Evolutionary conservation across 78 protist genomes (phyloP), one percentile per base, ranked within the genome.

Genomic region (Fonticula alba): DNA sequence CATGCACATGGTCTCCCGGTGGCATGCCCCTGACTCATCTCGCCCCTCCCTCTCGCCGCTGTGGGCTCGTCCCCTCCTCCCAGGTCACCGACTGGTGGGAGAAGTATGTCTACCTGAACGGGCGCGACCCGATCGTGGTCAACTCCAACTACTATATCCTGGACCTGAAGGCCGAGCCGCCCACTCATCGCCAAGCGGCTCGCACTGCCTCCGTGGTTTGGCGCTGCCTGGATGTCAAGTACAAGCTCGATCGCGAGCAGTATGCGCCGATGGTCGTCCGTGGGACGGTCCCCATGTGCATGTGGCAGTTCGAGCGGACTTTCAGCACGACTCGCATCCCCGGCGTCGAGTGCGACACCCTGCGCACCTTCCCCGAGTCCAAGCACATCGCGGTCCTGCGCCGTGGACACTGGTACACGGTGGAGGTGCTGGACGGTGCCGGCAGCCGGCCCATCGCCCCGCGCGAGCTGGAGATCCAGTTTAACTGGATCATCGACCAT

Each of bases 41-140:
- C 22, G 22, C 22, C 22, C 22, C 22, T 50, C n/a, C 58, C 58
- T 20, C 37, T 11, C 31, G n/a, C 19, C 31, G 58, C 58, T 10
- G 37, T 32, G 20, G 19, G n/a, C 13, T 9, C 13, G 49, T 13
- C 49, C 13, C n/a, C 49, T 15, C n/a, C 49, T 13, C 49, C 9
- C 55, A 65, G 29, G 64, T 68, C 32, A 65, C 76, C 26, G 85
- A 80, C 66, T 80, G 85, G 85, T 80, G 85, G 85, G 70, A 69
- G 59, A 52, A 57, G 40, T 74, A 47, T 40, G 85, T 80, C 17
- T 80, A 80, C 64, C 85, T 80, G 38, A 35, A 61, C 31, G 73
- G 72, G 3, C 70, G 80, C 41, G 0, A 15, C 32, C 32, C 76
- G 24, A 56, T 80, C 69, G 51, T 74, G 74, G 62, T 80, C 71